These are phyloP conservation scores for Trypanosoma platydactyli DNA, from an alignment of 208 protist genomes.

Conservation along the genomic window DNA sequence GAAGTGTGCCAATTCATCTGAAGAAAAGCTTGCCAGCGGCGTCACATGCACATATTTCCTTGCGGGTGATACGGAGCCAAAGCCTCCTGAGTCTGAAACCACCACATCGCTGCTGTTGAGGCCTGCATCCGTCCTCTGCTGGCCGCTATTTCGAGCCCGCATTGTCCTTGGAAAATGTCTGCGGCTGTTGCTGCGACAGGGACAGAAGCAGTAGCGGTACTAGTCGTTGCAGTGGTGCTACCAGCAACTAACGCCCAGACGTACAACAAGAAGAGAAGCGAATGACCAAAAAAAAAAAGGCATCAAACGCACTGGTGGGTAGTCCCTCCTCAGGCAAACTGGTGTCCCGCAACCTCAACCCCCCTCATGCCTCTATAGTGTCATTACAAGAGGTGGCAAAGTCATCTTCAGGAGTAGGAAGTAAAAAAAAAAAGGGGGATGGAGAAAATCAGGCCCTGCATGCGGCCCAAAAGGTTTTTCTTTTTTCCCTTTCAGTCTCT, in stretches of 20 bases:
- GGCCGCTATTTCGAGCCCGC: background rate
- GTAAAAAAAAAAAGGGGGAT: no score
- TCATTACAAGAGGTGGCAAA: no score
- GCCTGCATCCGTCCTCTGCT: slow-evolving; percentile 1
- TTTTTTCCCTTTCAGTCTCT: slow-evolving; percentile 17
- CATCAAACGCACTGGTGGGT: no score
- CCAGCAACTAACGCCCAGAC: background rate
- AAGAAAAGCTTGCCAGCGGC: slow-evolving; percentile 29
- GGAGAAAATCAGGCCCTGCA: no score
- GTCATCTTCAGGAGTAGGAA: no score
- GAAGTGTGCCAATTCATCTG: slow-evolving; percentile 22
- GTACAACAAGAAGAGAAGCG: background rate
- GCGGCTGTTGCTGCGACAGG: no score
- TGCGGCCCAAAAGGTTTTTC: no score
- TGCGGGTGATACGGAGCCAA: background rate
- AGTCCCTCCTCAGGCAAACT: no score
- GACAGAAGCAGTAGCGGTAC: no score
- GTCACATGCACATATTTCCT: slow-evolving; percentile 12
- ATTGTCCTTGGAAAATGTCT: background rate
- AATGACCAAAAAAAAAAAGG: slow-evolving; percentile 8
- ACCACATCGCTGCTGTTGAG: slow-evolving; percentile 17
- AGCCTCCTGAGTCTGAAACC: background rate
- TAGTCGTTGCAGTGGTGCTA: no score
- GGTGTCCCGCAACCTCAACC: no score
- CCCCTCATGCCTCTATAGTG: no score